Base-by-base conservation (phyloP, 179 eudicot genomes). In the Amaranthus tricolor region DNA sequence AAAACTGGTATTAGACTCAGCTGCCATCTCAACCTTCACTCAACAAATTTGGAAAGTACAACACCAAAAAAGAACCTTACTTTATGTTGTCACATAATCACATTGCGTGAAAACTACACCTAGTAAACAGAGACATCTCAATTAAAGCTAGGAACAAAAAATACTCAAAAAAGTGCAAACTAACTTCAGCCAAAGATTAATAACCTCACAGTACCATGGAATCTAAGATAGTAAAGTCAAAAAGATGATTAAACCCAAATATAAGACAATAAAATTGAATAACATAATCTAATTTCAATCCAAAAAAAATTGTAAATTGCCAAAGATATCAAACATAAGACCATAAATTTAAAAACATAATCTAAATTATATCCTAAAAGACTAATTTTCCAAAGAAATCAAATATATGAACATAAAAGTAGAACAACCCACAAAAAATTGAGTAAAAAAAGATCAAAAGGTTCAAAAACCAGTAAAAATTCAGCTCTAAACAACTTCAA, bases 1-100 rank as follows among this genome's bases (percentile, higher is more conserved):
- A 81, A 87, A 89, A 63, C 93, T 87, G 10, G 82, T 24, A 76
- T 89, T 88, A 13, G 91, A 82, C 74, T 88, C 83, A 3, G 88
- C 83, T 4, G 91, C 84, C 94, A 89, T 89, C 72, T 82, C 72
- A 79, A 72, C 55, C 16, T 66, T 44, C 54, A 66, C 11, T n/a
- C 48, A 57, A 76, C 31, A 62, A 76, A 67, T 51, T 67, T 53
- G 62, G 72, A 73, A 64, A 16, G 69, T 67, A 44, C 66, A 63
- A 58, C n/a, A 68, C 49, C 54, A 21, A 47, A 12, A 71, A 70
- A 43, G 53, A 47, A 80, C 51, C 24, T 6, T 45, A 60, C 55
- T 76, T 58, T 57, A 70, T 45, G 73, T 72, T 64, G 73, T 76
- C 76, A 79, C 82, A 74, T 77, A 55, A 67, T 73, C 68, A 73